Percentiles rank a stretch among this genome's conserved stretches.
Conservation (phyloP, 164 flowering plant species). For the Taxillus chinensis region DNA sequence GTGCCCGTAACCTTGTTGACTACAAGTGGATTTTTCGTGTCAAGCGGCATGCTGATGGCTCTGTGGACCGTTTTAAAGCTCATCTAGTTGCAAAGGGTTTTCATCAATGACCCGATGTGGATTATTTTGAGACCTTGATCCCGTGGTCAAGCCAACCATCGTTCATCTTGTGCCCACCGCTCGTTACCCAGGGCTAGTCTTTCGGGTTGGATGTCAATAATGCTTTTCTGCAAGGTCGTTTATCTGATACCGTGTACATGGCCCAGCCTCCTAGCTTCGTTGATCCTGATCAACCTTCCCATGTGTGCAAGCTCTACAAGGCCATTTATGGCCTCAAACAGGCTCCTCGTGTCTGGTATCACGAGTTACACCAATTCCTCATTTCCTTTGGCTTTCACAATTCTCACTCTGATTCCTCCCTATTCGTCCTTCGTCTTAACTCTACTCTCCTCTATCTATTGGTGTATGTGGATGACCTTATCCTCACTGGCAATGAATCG, state of each 20-base stretch:
- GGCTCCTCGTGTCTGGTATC: constrained; percentile 9
- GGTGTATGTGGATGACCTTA: not conserved
- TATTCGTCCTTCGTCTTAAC: not conserved
- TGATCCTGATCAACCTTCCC: not conserved
- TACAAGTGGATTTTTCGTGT: too few relatives aligned
- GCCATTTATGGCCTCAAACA: constrained; percentile 8
- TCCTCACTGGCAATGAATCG: not conserved
- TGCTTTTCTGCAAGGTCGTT: constrained; percentile 5
- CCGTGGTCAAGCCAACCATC: too few relatives aligned
- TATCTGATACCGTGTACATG: too few relatives aligned
- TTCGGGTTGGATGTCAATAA: constrained; percentile 5
- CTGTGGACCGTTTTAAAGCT: too few relatives aligned
- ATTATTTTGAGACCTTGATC: too few relatives aligned
- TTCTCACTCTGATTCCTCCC: not conserved
- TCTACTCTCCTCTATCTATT: too few relatives aligned
- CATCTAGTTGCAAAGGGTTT: too few relatives aligned
- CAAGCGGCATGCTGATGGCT: too few relatives aligned
- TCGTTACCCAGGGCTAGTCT: too few relatives aligned
- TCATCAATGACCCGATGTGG: too few relatives aligned
- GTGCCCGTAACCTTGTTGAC: too few relatives aligned
- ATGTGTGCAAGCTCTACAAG: not conserved
- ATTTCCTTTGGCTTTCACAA: not conserved
- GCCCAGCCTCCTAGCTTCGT: constrained; percentile 2
- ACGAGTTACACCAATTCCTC: not conserved
- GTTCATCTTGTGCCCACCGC: too few relatives aligned